These are phyloP conservation scores for Epicoccum nigrum DNA, from an alignment of 2,329 filamentous ascomycete genomes.

Conservation along the genomic window DNA sequence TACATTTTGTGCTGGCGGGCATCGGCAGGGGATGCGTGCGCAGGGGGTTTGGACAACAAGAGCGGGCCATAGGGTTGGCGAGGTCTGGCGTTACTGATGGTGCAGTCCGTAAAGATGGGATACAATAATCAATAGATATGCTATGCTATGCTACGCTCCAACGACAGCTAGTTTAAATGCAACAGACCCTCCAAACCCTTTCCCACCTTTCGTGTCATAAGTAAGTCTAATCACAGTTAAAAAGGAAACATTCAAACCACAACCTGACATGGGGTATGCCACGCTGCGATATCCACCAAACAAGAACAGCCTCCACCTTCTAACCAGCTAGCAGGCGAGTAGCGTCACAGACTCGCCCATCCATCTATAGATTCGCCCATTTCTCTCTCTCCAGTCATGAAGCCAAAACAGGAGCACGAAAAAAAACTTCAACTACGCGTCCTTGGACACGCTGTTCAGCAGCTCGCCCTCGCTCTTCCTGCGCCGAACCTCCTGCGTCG, in stretches of 20 bases:
- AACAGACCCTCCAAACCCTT: neutral
- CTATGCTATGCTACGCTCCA: neutral
- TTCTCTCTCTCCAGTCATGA: no score
- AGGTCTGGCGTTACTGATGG: no score
- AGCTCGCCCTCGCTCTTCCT: slow-evolving; percentile 42
- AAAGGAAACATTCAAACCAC: neutral
- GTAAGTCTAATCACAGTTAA: neutral
- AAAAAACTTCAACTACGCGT: neutral
- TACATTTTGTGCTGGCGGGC: no score
- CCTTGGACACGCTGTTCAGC: slow-evolving; percentile 14
- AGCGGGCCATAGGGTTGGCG: no score
- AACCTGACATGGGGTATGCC: neutral
- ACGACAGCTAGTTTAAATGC: neutral
- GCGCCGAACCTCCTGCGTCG: slow-evolving; percentile 31
- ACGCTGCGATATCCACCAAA: neutral
- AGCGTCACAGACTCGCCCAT: no score
- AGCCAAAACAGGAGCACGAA: neutral
- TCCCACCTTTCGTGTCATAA: neutral
- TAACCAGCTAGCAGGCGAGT: no score
- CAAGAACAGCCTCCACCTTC: no score
- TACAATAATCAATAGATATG: neutral
- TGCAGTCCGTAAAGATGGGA: no score
- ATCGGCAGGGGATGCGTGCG: no score
- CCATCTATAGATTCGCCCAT: no score
- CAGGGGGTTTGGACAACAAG: no score